These are phyloP conservation scores for Pichia sp. DNA, from an alignment of 1,139 yeast species.

Conservation along the genomic window DNA sequence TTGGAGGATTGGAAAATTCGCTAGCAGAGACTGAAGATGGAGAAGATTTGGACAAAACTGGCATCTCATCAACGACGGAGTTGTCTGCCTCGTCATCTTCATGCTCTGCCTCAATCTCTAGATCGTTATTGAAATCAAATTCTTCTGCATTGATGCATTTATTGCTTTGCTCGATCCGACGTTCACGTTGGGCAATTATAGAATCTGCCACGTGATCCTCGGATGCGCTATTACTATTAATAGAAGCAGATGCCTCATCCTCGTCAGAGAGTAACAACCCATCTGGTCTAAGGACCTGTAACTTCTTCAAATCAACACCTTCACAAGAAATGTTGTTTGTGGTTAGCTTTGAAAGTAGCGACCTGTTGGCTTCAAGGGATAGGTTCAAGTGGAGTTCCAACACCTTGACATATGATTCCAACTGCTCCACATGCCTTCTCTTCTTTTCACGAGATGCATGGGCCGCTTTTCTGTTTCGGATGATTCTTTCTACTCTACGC, in stretches of 20 bases:
- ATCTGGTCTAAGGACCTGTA: slow-evolving; percentile 28
- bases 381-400: slow-evolving; percentile 37
- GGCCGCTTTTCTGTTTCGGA: slow-evolving; percentile 94
- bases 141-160: background rate
- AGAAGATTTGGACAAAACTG: slow-evolving; percentile 25
- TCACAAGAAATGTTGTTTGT: slow-evolving; percentile 5
- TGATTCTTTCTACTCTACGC: slow-evolving; percentile 84
- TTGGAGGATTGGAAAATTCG: slow-evolving; percentile 9
- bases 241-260: slow-evolving; percentile 3
- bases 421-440: slow-evolving; percentile 82
- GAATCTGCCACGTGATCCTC: background rate
- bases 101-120: background rate
- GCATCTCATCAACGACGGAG: background rate
- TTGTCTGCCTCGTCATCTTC: background rate
- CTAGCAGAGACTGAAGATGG: slow-evolving; percentile 24
- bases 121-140: background rate
- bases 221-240: background rate
- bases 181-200: background rate
- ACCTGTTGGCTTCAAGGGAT: background rate
- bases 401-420: slow-evolving; percentile 60
- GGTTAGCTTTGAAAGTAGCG: slow-evolving; percentile 21
- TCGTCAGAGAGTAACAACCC: slow-evolving; percentile 25
- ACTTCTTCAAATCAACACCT: slow-evolving; percentile 11
- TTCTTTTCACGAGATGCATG: slow-evolving; percentile 97
- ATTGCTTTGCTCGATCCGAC: background rate